phyloP scores from a whole-genome alignment of 805 yeast species.

The Starmerella stigmatis region DNA sequence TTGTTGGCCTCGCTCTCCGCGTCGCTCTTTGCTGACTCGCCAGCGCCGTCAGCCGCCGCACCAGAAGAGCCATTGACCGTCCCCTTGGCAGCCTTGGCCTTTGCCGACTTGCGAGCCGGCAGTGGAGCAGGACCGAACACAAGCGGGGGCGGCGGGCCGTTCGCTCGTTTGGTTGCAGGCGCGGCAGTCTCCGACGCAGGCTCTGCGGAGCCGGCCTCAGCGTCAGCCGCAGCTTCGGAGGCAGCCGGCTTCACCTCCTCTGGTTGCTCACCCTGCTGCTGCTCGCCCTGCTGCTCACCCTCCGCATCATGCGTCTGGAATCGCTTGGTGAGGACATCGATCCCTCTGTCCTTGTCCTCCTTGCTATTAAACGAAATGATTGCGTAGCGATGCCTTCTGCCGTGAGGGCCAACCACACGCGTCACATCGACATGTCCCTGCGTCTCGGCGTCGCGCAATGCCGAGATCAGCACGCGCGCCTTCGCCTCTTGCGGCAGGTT shows the following conservation, averaged over 20 bases:
- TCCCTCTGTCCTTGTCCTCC: conserved; percentile 5
- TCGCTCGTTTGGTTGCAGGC: too few species aligned
- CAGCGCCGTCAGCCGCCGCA: too few species aligned
- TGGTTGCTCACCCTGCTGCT: background rate
- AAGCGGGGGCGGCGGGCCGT: too few species aligned
- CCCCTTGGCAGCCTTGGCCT: too few species aligned
- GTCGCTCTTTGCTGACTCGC: too few species aligned
- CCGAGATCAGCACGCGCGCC: background rate
- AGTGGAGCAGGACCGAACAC: too few species aligned
- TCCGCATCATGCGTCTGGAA: background rate
- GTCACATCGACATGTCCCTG: background rate
- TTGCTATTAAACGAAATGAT: conserved; percentile 1
- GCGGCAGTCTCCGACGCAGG: too few species aligned
- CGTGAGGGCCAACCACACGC: background rate
- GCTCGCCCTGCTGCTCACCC: background rate
- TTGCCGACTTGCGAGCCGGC: too few species aligned
- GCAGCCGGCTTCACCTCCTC: too few species aligned
- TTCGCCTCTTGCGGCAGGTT: conserved; percentile 1
- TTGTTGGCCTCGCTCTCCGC: too few species aligned
- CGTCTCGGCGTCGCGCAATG: background rate
- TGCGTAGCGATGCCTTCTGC: background rate
- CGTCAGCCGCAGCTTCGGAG: background rate
- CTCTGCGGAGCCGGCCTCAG: background rate
- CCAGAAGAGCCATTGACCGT: too few species aligned
- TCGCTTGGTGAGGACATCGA: conserved; percentile 5